Evolutionary conservation across 768 basidiomycete species (phyloP).

Genomic region (Kwoniella sp.): DNA sequence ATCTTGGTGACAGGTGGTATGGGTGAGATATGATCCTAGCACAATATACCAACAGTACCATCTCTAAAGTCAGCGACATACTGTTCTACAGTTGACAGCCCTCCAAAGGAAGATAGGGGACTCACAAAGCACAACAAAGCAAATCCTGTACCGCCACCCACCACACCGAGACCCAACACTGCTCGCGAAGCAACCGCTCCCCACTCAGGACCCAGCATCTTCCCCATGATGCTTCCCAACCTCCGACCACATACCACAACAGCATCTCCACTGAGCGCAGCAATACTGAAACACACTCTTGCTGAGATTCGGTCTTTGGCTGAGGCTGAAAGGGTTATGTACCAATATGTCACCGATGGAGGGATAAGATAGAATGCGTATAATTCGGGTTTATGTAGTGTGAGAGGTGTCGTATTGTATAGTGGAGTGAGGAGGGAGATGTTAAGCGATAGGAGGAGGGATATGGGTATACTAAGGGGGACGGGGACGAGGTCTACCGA

Average conservation of each 20-base stretch:
- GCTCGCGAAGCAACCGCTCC: conserved; percentile 30
- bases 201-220: conserved; percentile 31
- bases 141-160: conserved; percentile 31
- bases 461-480: conserved; percentile 25
- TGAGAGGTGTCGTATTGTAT: conserved; percentile 43
- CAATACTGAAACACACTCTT: conserved; percentile 32
- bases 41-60: too few species aligned
- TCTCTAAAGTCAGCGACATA: too few species aligned
- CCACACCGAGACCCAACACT: conserved; percentile 28
- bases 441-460: conserved; percentile 34
- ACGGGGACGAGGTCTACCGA: conserved; percentile 39
- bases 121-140: conserved; percentile 43
- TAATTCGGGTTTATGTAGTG: conserved; percentile 19
- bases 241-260: conserved; percentile 30
- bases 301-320: conserved; percentile 27
- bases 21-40: conserved; percentile 37
- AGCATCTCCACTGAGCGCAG: conserved; percentile 36
- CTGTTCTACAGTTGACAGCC: neutral
- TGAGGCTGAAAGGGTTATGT: neutral
- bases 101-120: neutral
- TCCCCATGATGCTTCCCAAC: conserved; percentile 27
- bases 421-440: conserved; percentile 36
- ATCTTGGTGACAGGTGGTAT: neutral
- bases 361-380: conserved; percentile 21
- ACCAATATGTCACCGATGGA: conserved; percentile 31